Evolutionary conservation across 2,329 filamentous ascomycete species (phyloP).

Genomic region (Emergomyces africanus): DNA sequence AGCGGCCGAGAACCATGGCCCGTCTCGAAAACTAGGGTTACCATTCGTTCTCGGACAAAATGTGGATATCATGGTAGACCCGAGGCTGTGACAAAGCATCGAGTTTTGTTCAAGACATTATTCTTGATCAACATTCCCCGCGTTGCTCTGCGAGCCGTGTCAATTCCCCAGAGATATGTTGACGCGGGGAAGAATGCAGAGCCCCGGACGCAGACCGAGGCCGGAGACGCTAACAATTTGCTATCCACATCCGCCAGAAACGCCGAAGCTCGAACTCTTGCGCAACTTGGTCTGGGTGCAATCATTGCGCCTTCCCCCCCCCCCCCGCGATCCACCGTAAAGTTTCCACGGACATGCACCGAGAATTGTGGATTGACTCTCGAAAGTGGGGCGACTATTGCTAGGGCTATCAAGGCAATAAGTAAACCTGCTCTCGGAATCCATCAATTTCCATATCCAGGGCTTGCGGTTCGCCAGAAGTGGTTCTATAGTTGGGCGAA

Average conservation of each 20-base stretch:
- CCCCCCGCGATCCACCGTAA: background rate
- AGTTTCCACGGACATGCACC: background rate
- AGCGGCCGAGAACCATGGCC: background rate
- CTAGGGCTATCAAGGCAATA: background rate
- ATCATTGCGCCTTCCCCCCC: too few relatives aligned
- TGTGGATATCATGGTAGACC: background rate
- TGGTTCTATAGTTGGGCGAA: background rate
- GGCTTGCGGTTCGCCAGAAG: background rate
- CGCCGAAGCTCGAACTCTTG: background rate
- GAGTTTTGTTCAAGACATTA: background rate
- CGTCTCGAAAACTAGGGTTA: background rate
- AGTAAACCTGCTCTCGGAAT: background rate
- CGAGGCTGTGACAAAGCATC: background rate
- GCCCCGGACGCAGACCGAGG: background rate
- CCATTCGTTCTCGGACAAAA: background rate
- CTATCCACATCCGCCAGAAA: background rate
- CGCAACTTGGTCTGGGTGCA: background rate
- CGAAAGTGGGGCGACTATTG: background rate
- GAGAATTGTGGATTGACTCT: background rate
- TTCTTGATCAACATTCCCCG: background rate
- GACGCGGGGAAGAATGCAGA: background rate
- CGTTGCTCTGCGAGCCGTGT: background rate
- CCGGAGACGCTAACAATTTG: background rate
- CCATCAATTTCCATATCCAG: background rate
- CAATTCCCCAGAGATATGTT: background rate